Percentiles rank a stretch among this genome's conserved stretches.
phyloP scores from a whole-genome alignment of 805 yeast species.

The Ogataea minuta region DNA sequence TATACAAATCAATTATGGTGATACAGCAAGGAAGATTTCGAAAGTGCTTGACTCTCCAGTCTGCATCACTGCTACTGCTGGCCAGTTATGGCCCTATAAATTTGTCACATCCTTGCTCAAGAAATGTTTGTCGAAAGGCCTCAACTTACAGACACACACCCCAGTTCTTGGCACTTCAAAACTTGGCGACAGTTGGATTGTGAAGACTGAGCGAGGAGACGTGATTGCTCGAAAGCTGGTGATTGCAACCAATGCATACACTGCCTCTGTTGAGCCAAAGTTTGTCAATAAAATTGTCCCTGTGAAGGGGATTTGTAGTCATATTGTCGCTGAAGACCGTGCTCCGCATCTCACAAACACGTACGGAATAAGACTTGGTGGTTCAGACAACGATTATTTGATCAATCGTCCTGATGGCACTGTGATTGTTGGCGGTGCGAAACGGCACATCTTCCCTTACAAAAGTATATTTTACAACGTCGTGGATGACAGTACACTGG shows the following conservation, averaged over 20 bases:
- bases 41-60: constrained; percentile 32
- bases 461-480: constrained; percentile 28
- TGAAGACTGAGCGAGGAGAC: constrained; percentile 30
- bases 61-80: constrained; percentile 40
- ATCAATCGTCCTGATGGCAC: constrained; percentile 37
- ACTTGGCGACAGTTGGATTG: constrained; percentile 27
- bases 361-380: constrained; percentile 29
- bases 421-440: constrained; percentile 36
- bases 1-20: constrained; percentile 34
- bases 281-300: constrained; percentile 36
- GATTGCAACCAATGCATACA: constrained; percentile 38
- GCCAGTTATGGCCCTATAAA: constrained; percentile 45
- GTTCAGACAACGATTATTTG: constrained; percentile 34
- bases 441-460: constrained; percentile 27
- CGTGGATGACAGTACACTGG: constrained; percentile 37
- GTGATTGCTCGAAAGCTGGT: constrained; percentile 34
- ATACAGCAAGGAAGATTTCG: constrained; percentile 29
- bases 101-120: constrained; percentile 36
- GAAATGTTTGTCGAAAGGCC: constrained; percentile 31
- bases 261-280: constrained; percentile 26
- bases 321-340: constrained; percentile 24
- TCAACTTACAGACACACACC: constrained; percentile 42
- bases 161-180: constrained; percentile 32
- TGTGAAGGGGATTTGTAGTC: constrained; percentile 33
- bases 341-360: constrained; percentile 38